These are phyloP conservation scores for Gautieria morchelliformis DNA, from an alignment of 768 basidiomycete genomes.

Conservation along the genomic window DNA sequence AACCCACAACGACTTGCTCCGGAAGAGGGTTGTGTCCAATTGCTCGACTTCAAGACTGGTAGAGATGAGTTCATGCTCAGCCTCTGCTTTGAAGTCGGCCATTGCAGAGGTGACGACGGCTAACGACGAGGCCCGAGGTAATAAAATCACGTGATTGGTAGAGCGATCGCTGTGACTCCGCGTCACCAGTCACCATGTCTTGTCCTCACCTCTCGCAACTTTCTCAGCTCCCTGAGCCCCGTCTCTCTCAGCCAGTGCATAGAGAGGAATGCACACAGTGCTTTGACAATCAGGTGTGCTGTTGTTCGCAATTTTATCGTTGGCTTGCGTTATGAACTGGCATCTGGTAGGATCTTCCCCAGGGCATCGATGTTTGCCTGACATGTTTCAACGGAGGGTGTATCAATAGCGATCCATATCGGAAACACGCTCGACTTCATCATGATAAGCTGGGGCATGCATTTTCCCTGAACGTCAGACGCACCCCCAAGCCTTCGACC, in stretches of 20 bases:
- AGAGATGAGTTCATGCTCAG: slow-evolving; percentile 59
- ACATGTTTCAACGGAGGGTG: slow-evolving; percentile 94
- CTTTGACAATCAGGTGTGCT: slow-evolving; percentile 80
- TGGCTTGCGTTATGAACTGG: not conserved
- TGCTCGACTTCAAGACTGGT: slow-evolving; percentile 71
- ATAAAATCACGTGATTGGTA: too few relatives aligned
- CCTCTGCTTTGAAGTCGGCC: slow-evolving; percentile 29
- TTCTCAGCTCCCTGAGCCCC: slow-evolving; percentile 42
- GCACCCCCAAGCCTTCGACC: slow-evolving; percentile 52
- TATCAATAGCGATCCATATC: slow-evolving; percentile 30
- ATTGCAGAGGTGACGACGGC: too few relatives aligned
- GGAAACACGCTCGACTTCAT: slow-evolving; percentile 72
- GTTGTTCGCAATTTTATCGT: not conserved
- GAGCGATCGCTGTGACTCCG: too few relatives aligned
- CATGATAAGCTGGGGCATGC: slow-evolving; percentile 60
- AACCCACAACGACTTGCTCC: slow-evolving; percentile 64
- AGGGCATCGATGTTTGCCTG: slow-evolving; percentile 85
- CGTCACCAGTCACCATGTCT: slow-evolving; percentile 2
- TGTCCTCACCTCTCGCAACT: slow-evolving; percentile 50
- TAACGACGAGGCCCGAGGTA: too few relatives aligned
- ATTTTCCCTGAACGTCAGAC: slow-evolving; percentile 73
- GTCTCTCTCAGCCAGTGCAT: slow-evolving; percentile 63
- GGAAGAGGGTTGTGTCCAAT: slow-evolving; percentile 60
- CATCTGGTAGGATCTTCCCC: slow-evolving; percentile 49
- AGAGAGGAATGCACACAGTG: slow-evolving; percentile 96